phyloP scores from a whole-genome alignment of 2,329 filamentous ascomycete species.

The Fusarium bulbicola region DNA sequence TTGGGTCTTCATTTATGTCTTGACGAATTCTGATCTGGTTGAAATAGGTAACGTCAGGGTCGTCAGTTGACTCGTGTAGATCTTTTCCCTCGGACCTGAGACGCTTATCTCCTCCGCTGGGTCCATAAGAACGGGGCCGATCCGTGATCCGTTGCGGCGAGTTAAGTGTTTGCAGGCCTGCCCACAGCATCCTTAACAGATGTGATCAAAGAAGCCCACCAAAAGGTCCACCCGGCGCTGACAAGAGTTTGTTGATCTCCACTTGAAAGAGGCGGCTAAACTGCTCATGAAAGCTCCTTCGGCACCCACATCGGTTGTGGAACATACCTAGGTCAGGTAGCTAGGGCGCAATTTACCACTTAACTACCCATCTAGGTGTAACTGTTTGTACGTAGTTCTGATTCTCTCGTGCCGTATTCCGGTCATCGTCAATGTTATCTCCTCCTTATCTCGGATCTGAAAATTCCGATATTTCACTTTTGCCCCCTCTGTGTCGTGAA shows the following conservation, averaged over 20 bases:
- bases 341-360: conserved; percentile 11
- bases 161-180: conserved; percentile 11
- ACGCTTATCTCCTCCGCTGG: conserved; percentile 17
- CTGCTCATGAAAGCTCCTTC: not conserved
- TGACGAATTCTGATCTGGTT: not conserved
- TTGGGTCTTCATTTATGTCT: not conserved
- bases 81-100: conserved; percentile 4
- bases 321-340: not conserved
- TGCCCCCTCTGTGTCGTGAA: not conserved
- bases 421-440: not conserved
- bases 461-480: not conserved
- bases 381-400: not conserved
- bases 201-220: not conserved
- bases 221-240: conserved; percentile 9
- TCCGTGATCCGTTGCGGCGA: not conserved
- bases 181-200: conserved; percentile 10
- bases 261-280: conserved; percentile 20
- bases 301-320: not conserved
- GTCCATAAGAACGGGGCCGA: not conserved
- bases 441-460: not conserved
- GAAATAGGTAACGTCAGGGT: not conserved
- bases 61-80: conserved; percentile 13
- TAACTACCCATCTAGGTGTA: conserved; percentile 10
- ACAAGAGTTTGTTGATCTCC: conserved; percentile 27
- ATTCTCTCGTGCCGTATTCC: conserved; percentile 16